phyloP scores from a whole-genome alignment of 2,329 filamentous ascomycete species.

The Alternaria metachromatica region DNA sequence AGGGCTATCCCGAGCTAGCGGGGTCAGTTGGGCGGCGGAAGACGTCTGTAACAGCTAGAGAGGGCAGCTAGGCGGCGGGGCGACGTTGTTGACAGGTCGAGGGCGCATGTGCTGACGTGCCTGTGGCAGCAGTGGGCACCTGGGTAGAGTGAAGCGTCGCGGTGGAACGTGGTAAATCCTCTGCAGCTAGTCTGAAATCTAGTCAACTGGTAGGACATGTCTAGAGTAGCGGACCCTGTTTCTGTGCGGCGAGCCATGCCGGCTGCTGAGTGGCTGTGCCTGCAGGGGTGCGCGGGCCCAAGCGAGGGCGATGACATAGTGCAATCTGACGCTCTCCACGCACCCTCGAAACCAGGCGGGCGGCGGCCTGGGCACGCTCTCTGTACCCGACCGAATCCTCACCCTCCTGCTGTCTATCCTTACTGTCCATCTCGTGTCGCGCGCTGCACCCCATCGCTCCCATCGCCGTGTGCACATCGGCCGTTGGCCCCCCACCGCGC shows the following conservation, averaged over 20 bases:
- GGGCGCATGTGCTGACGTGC: not conserved
- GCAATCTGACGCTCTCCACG: slow-evolving; percentile 9
- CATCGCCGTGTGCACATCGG: not conserved
- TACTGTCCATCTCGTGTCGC: not conserved
- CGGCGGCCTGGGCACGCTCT: slow-evolving; percentile 1
- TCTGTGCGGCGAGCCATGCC: not conserved
- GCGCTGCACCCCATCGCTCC: not conserved
- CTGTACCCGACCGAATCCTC: slow-evolving; percentile 3
- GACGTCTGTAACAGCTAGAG: slow-evolving; percentile 9
- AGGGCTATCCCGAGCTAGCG: slow-evolving; percentile 19
- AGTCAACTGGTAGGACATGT: not conserved
- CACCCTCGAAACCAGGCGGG: slow-evolving; percentile 9
- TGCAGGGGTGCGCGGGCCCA: slow-evolving; percentile 9
- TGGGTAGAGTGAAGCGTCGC: slow-evolving; percentile 3
- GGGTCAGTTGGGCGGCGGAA: slow-evolving; percentile 16
- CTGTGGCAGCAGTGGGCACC: not conserved
- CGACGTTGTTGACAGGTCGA: slow-evolving; percentile 17
- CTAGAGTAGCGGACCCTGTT: slow-evolving; percentile 4
- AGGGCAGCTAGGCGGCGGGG: slow-evolving; percentile 8
- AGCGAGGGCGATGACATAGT: slow-evolving; percentile 20
- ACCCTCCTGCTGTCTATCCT: not conserved
- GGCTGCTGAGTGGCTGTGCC: not conserved
- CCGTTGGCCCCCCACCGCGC: slow-evolving; percentile 12
- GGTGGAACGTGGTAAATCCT: not conserved
- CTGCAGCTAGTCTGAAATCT: not conserved